A percentile compares a stretch with the other conserved stretches of the same genome.
Conservation (phyloP, 139 green algal species). For the Zygnema circumcarinatum region DNA sequence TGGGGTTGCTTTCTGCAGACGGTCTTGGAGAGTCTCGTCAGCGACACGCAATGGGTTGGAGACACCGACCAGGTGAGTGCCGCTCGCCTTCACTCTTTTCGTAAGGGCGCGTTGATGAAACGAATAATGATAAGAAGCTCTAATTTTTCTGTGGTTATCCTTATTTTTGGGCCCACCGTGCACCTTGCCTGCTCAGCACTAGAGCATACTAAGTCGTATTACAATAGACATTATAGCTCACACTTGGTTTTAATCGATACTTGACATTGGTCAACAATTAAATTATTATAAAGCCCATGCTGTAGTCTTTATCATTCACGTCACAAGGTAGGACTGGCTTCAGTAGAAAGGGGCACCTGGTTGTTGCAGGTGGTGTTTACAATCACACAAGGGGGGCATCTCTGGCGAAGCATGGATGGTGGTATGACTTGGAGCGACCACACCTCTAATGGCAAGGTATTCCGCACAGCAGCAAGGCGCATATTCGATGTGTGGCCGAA, state of each 20-base stretch:
- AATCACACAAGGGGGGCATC: slow-evolving; percentile 38
- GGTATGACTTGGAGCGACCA: slow-evolving; percentile 51
- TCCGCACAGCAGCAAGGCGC: neutral
- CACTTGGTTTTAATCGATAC: neutral
- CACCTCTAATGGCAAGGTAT: slow-evolving; percentile 44
- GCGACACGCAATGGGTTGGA: slow-evolving; percentile 39
- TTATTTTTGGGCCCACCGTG: neutral
- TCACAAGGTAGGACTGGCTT: neutral
- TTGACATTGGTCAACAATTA: neutral
- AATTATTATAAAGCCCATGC: neutral
- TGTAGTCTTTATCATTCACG: neutral
- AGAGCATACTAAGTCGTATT: neutral
- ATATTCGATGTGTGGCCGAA: neutral
- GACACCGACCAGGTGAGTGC: slow-evolving; percentile 25
- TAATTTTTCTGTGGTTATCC: neutral
- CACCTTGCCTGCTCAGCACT: neutral
- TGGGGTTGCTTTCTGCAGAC: slow-evolving; percentile 18
- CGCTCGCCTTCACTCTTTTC: neutral
- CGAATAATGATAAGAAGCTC: neutral
- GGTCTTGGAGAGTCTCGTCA: slow-evolving; percentile 39
- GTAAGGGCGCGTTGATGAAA: neutral
- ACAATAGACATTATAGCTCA: slow-evolving; percentile 9
- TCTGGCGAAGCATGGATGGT: slow-evolving; percentile 46
- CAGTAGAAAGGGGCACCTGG: neutral
- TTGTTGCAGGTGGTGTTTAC: slow-evolving; percentile 45